phyloP scores from a whole-genome alignment of 2,329 filamentous ascomycete species.

The Lecanicillium sp. region DNA sequence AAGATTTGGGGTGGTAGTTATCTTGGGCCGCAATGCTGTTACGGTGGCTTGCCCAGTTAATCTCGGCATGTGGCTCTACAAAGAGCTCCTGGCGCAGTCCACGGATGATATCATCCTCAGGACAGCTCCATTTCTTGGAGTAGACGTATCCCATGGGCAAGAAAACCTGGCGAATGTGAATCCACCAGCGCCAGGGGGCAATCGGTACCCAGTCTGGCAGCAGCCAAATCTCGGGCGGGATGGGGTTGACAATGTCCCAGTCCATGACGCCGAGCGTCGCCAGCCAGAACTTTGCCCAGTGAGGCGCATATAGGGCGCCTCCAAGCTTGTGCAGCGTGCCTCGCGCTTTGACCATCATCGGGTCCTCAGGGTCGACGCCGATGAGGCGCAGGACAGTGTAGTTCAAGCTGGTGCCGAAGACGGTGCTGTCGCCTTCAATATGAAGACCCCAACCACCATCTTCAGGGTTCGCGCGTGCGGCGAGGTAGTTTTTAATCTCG shows the following conservation, averaged over 20 bases:
- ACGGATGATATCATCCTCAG: constrained; percentile 66
- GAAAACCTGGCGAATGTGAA: constrained; percentile 97
- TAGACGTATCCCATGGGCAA: constrained; percentile 86
- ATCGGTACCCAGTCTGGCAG: constrained; percentile 86
- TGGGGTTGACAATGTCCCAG: constrained; percentile 93
- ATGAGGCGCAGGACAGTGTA: constrained; percentile 76
- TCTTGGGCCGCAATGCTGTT: constrained; percentile 76
- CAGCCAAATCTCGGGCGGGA: constrained; percentile 90
- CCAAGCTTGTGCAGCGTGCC: constrained; percentile 77
- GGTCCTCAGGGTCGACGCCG: constrained; percentile 77
- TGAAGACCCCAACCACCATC: constrained; percentile 98
- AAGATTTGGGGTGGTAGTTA: constrained; percentile 90
- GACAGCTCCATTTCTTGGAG: constrained; percentile 74
- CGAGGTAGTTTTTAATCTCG: constrained; percentile 90
- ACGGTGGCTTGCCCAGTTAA: constrained; percentile 70
- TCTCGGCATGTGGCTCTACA: constrained; percentile 67
- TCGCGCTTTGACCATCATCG: constrained; percentile 78
- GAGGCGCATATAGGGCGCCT: constrained; percentile 75
- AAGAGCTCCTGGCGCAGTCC: constrained; percentile 78
- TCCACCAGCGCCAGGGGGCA: constrained; percentile 94
- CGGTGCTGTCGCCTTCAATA: constrained; percentile 86
- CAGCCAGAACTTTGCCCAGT: constrained; percentile 98
- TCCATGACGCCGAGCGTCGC: constrained; percentile 73
- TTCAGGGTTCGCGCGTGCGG: constrained; percentile 73
- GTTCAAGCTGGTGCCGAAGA: constrained; percentile 85